Conservation (phyloP, 805 yeast species). For the Candida cerambycidarum region DNA sequence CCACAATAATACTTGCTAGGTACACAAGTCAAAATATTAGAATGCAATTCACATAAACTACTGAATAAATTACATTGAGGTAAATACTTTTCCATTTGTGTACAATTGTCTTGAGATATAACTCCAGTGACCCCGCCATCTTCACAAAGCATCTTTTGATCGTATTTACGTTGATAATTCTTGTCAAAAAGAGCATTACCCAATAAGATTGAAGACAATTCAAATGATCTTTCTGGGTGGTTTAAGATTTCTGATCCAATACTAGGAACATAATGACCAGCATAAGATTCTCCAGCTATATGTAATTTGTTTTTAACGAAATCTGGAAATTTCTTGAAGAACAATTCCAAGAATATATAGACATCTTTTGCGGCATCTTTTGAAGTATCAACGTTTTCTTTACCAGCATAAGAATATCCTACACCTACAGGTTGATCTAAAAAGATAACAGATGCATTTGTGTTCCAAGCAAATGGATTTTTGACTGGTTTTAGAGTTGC, state of each 20-base stretch:
- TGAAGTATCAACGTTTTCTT: constrained; percentile 21
- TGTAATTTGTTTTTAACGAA: constrained; percentile 25
- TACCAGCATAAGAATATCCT: constrained; percentile 23
- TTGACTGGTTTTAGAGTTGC: constrained; percentile 22
- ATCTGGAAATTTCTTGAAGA: constrained; percentile 30
- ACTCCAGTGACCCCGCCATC: constrained; percentile 30
- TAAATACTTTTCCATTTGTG: constrained; percentile 21
- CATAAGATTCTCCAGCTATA: constrained; percentile 42
- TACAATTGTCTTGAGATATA: constrained; percentile 26
- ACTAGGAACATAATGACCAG: constrained; percentile 45
- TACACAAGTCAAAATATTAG: constrained; percentile 8
- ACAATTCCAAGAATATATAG: constrained; percentile 29
- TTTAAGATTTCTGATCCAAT: constrained; percentile 39
- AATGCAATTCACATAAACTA: background rate
- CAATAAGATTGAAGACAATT: constrained; percentile 75
- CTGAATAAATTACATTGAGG: constrained; percentile 5
- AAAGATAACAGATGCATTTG: constrained; percentile 36
- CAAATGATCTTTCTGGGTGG: constrained; percentile 37
- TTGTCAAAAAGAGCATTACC: constrained; percentile 93
- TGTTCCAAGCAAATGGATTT: constrained; percentile 31
- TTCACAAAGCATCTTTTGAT: constrained; percentile 87
- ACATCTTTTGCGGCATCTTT: constrained; percentile 27
- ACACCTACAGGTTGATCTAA: constrained; percentile 32
- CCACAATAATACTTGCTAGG: constrained; percentile 11
- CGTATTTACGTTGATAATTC: constrained; percentile 64